phyloP scores from a whole-genome alignment of 2,329 filamentous ascomycete genomes.

The Paraphoma sp. region DNA sequence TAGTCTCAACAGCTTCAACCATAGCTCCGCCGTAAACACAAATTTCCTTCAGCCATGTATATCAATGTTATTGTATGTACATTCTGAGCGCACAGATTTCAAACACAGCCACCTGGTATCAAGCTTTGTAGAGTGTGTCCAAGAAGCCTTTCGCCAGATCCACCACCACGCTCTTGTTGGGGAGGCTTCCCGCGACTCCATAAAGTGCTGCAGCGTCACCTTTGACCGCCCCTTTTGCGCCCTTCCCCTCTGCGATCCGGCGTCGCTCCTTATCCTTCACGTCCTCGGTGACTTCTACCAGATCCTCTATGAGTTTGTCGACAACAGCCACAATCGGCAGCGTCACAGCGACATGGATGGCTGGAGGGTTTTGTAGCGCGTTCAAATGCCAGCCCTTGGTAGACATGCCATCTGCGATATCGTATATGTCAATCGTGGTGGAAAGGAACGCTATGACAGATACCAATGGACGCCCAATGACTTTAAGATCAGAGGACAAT shows the following conservation, averaged over 20 bases:
- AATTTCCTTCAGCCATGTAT: not conserved
- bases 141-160: slow-evolving; percentile 90
- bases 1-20: slow-evolving; percentile 29
- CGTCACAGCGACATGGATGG: slow-evolving; percentile 93
- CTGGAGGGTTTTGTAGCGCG: slow-evolving; percentile 87
- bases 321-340: slow-evolving; percentile 82
- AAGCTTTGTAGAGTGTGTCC: slow-evolving; percentile 91
- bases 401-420: slow-evolving; percentile 88
- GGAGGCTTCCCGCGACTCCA: slow-evolving; percentile 91
- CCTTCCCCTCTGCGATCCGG: slow-evolving; percentile 72
- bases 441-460: slow-evolving; percentile 88
- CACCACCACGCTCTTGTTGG: slow-evolving; percentile 93
- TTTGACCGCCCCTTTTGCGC: slow-evolving; percentile 62
- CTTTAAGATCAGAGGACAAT: slow-evolving; percentile 74
- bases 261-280: slow-evolving; percentile 84
- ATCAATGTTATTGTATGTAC: slow-evolving; percentile 6
- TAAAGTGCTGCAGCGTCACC: slow-evolving; percentile 90
- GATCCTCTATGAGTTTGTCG: slow-evolving; percentile 78
- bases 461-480: slow-evolving; percentile 86
- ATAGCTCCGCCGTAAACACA: slow-evolving; percentile 17
- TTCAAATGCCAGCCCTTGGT: slow-evolving; percentile 93
- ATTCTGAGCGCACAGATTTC: not conserved
- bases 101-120: slow-evolving; percentile 2
- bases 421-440: slow-evolving; percentile 89
- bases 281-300: slow-evolving; percentile 65